Percentiles rank a stretch among this genome's conserved stretches.
Evolutionary conservation across 2,329 filamentous ascomycete genomes (phyloP).

Genomic region (Claviceps quebecensis): DNA sequence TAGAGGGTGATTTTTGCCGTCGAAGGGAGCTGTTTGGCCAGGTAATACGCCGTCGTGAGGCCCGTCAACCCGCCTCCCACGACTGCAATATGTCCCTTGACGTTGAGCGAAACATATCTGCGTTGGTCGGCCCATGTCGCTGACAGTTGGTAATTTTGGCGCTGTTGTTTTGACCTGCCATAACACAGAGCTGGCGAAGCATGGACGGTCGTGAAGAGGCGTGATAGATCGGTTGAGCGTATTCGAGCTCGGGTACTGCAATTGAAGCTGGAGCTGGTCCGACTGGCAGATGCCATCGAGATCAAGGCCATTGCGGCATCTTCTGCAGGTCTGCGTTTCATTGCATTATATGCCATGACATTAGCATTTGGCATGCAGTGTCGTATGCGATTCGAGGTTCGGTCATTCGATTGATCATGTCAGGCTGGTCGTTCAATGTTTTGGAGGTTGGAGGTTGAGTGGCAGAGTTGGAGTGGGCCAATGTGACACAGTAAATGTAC

Average conservation of each 20-base stretch:
- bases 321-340: conserved; percentile 10
- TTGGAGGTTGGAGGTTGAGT: too few relatives aligned
- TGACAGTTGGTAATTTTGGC: conserved; percentile 5
- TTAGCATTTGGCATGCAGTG: background rate
- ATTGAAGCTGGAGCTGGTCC: conserved; percentile 1
- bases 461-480: too few relatives aligned
- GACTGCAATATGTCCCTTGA: conserved; percentile 41
- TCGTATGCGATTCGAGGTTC: background rate
- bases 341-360: background rate
- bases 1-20: conserved; percentile 65
- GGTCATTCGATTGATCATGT: background rate
- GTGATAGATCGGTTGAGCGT: background rate
- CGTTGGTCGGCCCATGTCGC: conserved; percentile 4
- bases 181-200: background rate
- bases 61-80: conserved; percentile 76
- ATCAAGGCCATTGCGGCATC: conserved; percentile 15
- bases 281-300: conserved; percentile 10
- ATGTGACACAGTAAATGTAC: too few relatives aligned
- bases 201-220: background rate
- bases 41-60: conserved; percentile 62
- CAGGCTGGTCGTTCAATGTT: background rate
- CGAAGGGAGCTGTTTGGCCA: conserved; percentile 50
- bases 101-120: conserved; percentile 8
- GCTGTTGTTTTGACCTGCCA: background rate
- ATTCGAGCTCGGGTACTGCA: background rate